Base-by-base conservation (phyloP, 257 asterid genomes). In the Asclepias syriaca region DNA sequence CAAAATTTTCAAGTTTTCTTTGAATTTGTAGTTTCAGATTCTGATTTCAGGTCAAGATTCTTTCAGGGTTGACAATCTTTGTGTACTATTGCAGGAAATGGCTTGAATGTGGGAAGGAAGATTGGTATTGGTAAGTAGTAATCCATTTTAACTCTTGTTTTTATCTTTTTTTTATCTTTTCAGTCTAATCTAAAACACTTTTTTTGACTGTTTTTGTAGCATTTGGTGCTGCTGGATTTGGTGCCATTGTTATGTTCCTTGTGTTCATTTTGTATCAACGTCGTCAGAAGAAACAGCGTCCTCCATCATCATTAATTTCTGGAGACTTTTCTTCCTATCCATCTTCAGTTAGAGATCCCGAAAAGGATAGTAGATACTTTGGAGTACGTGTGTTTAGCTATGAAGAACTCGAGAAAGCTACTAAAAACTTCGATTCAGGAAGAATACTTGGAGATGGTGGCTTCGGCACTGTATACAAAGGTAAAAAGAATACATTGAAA, bases 391-490 rank as follows among this genome's bases (percentile, higher is more conserved):
- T 90, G 69, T 93, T 90, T 66, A 78, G 68, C 70, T 87, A 86
- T 64, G 19, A 74, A 8, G 98, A 93, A 71, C 93, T 93, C 24
- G 90, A 90, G 86, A 85, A 79, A 79, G 98, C 98, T 60, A 93
- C 98, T 1, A 77, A 86, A 70, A 71, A 73, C 27, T 93, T 93
- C 45, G 90, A 90, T 74, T 73, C 83, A 19, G 72, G 79, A 10
- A 79, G 82, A 70, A 92, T 84, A 73, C 85, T 93, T 0, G 98
- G 98, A 54, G 90, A 90, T 78, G 98, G 98, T 50, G 98, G 98
- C 59, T 93, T 90, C 73, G 97, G 98, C 73, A 81, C 83, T 2
- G 98, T 93, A 21, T 93, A 90, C 80, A 79, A 79, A 82, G 86
- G 86, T 82, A 24, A 76, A 68, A 7, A 69, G 34, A 29, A 0